These are phyloP conservation scores for Posidonia oceanica DNA, from an alignment of 116 monocot genomes.

Conservation along the genomic window DNA sequence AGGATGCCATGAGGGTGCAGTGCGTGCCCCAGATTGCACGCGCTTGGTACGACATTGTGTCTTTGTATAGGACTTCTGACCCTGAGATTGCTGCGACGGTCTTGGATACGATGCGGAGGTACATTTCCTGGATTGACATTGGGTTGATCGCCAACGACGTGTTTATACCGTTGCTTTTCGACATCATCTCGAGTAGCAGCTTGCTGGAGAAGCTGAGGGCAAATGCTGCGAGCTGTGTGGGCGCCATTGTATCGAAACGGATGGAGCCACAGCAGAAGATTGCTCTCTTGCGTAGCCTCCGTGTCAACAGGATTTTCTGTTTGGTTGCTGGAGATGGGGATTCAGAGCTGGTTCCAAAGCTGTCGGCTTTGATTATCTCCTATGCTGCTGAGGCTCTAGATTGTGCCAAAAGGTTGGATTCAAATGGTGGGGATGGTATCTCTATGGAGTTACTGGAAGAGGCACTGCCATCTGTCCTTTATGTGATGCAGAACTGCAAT, in stretches of 20 bases:
- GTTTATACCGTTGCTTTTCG: constrained; percentile 63
- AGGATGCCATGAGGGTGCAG: constrained; percentile 81
- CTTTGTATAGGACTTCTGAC: constrained; percentile 33
- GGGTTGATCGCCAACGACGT: constrained; percentile 61
- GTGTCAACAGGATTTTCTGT: constrained; percentile 23
- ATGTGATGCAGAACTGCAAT: constrained; percentile 53
- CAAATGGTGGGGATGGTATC: constrained; percentile 15
- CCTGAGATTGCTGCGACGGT: constrained; percentile 35
- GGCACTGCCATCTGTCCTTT: constrained; percentile 63
- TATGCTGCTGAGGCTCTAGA: constrained; percentile 78
- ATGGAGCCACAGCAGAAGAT: constrained; percentile 70
- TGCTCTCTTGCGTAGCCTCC: constrained; percentile 34
- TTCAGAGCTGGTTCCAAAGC: constrained; percentile 20
- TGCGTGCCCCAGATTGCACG: constrained; percentile 66
- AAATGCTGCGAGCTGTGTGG: constrained; percentile 49
- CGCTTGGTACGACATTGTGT: constrained; percentile 47
- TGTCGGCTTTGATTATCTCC: constrained; percentile 36
- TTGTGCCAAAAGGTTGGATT: constrained; percentile 44
- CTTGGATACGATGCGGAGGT: constrained; percentile 58
- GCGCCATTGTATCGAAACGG: constrained; percentile 52
- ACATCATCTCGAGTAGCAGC: constrained; percentile 21
- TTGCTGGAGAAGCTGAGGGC: constrained; percentile 27
- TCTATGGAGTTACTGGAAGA: constrained; percentile 55
- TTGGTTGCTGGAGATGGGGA: constrained; percentile 16
- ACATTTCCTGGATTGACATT: constrained; percentile 84